Conservation (phyloP, 2,329 filamentous ascomycete species). For the Venturia aucupariae region DNA sequence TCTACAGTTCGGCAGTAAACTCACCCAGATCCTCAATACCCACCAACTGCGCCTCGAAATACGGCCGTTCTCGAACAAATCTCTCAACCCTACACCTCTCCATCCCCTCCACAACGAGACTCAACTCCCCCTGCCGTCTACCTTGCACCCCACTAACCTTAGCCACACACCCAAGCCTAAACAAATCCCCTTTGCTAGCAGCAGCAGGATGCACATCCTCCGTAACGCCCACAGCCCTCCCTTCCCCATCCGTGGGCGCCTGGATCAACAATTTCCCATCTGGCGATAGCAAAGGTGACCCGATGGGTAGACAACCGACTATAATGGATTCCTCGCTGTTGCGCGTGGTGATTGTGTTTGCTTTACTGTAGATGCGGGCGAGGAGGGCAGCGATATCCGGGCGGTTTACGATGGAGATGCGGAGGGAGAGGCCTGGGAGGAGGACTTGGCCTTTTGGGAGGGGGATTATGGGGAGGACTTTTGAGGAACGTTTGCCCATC, state of each 20-base stretch:
- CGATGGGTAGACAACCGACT: slow-evolving; percentile 80
- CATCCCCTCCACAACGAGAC: slow-evolving; percentile 77
- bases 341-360: slow-evolving; percentile 39
- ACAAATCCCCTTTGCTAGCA: slow-evolving; percentile 55
- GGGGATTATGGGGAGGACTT: slow-evolving; percentile 65
- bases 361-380: slow-evolving; percentile 70
- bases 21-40: slow-evolving; percentile 30
- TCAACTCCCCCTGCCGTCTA: slow-evolving; percentile 51
- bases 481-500: slow-evolving; percentile 24
- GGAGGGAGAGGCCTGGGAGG: slow-evolving; percentile 74
- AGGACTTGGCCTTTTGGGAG: slow-evolving; percentile 73
- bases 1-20: too few relatives aligned
- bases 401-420: slow-evolving; percentile 73
- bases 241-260: slow-evolving; percentile 41
- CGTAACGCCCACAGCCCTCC: slow-evolving; percentile 20
- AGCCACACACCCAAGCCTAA: slow-evolving; percentile 66
- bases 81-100: slow-evolving; percentile 67
- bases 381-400: slow-evolving; percentile 84
- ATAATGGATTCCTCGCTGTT: slow-evolving; percentile 60
- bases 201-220: slow-evolving; percentile 24
- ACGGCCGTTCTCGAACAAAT: slow-evolving; percentile 68
- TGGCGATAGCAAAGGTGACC: slow-evolving; percentile 61
- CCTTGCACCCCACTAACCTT: slow-evolving; percentile 42
- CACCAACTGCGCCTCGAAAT: slow-evolving; percentile 76
- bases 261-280: slow-evolving; percentile 70